These are phyloP conservation scores for Nemania sp. DNA, from an alignment of 2,329 filamentous ascomycete genomes.

Conservation along the genomic window DNA sequence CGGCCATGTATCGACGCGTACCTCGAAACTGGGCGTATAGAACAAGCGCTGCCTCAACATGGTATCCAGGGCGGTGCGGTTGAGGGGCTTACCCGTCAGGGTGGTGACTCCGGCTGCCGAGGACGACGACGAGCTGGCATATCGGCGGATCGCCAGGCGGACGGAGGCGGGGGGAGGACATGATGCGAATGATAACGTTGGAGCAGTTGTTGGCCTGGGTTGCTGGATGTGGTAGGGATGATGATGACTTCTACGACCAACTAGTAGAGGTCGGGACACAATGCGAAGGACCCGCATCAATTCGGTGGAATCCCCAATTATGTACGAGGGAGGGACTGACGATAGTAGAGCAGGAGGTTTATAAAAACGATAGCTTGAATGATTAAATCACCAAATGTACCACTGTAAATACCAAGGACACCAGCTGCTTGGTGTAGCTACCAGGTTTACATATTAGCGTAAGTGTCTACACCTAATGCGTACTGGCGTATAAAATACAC, in stretches of 20 bases:
- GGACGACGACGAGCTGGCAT: neutral
- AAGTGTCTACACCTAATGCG: too few species aligned
- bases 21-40: constrained; percentile 91
- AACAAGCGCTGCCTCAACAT: constrained; percentile 88
- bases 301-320: constrained; percentile 1
- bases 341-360: neutral
- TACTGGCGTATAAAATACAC: too few species aligned
- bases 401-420: constrained; percentile 16
- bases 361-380: too few species aligned
- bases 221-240: neutral
- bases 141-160: neutral
- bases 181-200: neutral
- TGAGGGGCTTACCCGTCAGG: constrained; percentile 86
- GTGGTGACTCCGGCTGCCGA: constrained; percentile 65
- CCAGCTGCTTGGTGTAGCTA: too few species aligned
- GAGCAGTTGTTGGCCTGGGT: neutral
- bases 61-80: constrained; percentile 79
- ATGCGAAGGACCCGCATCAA: constrained; percentile 23
- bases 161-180: neutral
- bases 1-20: neutral
- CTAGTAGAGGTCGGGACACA: constrained; percentile 10
- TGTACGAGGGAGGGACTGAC: neutral
- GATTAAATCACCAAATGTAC: constrained; percentile 5
- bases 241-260: constrained; percentile 18
- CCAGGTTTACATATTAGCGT: too few species aligned